Evolutionary conservation across 192 early-diverging fungal genomes (phyloP).

Genomic region (Coemansia sp.): DNA sequence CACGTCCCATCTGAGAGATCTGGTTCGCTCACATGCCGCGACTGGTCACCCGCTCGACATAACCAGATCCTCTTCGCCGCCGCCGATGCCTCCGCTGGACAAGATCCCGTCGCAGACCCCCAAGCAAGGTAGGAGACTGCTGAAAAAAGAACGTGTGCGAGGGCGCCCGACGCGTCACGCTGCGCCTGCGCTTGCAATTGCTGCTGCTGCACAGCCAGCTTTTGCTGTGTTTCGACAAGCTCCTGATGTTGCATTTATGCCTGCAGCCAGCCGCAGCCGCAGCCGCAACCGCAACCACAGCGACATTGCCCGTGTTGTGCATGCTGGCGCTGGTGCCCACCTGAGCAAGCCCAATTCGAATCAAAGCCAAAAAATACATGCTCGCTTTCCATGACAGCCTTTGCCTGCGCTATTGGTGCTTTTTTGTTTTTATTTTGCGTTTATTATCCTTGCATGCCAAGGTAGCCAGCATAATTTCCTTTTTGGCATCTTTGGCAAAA

Average conservation of each 20-base stretch:
- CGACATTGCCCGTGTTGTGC: too few species aligned
- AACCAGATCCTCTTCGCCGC: slow-evolving; percentile 28
- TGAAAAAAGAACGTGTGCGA: not conserved
- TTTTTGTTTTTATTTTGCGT: not conserved
- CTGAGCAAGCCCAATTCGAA: not conserved
- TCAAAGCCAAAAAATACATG: not conserved
- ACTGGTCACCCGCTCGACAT: slow-evolving; percentile 17
- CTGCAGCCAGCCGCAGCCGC: not conserved
- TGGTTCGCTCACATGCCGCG: slow-evolving; percentile 33
- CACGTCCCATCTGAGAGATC: slow-evolving; percentile 47
- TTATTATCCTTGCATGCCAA: not conserved
- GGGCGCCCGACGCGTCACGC: too few species aligned
- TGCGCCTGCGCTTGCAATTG: too few species aligned
- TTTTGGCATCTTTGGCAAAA: not conserved
- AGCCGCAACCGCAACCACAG: not conserved
- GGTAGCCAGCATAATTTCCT: not conserved
- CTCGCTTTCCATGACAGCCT: not conserved
- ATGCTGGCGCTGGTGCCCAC: not conserved
- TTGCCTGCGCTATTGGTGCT: not conserved
- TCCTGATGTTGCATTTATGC: not conserved
- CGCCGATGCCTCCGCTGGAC: slow-evolving; percentile 36
- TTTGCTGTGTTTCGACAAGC: not conserved
- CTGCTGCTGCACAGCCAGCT: too few species aligned
- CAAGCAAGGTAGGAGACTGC: slow-evolving; percentile 23
- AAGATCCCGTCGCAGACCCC: slow-evolving; percentile 23